Conservation (phyloP, 176 grass and related monocot genomes). For the Chloris gayana region DNA sequence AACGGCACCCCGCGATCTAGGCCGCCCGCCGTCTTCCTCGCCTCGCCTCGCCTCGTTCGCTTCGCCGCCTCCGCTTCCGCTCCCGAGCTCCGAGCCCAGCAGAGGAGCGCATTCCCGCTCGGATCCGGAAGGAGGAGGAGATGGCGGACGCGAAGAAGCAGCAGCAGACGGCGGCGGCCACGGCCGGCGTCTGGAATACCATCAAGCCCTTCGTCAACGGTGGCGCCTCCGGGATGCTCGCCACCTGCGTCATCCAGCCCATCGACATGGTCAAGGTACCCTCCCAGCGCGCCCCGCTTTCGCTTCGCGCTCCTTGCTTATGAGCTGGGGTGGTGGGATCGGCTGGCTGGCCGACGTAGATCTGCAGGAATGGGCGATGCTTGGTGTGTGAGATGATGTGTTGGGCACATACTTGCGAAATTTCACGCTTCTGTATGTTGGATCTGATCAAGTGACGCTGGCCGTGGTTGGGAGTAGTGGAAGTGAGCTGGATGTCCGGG, state of each 20-base stretch:
- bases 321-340: not conserved
- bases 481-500: too few relatives aligned
- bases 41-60: not conserved
- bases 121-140: constrained; percentile 19
- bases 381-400: not conserved
- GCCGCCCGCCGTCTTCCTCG: not conserved
- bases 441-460: constrained; percentile 16
- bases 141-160: constrained; percentile 72
- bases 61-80: constrained; percentile 15
- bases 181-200: constrained; percentile 75
- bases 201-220: constrained; percentile 95
- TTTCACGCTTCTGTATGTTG: not conserved
- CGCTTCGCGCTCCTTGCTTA: not conserved
- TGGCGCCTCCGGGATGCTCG: constrained; percentile 90
- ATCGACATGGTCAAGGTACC: constrained; percentile 98
- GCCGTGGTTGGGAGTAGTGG: too few relatives aligned
- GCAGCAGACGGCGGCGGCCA: constrained; percentile 32
- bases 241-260: constrained; percentile 97
- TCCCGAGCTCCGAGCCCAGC: not conserved
- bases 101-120: not conserved
- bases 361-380: constrained; percentile 3
- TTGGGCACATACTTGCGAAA: too few relatives aligned
- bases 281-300: not conserved
- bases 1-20: constrained; percentile 38
- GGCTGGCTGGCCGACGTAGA: not conserved